phyloP scores from a whole-genome alignment of 1,284 basidiomycete species.

The Xerocomus minutiporus region DNA sequence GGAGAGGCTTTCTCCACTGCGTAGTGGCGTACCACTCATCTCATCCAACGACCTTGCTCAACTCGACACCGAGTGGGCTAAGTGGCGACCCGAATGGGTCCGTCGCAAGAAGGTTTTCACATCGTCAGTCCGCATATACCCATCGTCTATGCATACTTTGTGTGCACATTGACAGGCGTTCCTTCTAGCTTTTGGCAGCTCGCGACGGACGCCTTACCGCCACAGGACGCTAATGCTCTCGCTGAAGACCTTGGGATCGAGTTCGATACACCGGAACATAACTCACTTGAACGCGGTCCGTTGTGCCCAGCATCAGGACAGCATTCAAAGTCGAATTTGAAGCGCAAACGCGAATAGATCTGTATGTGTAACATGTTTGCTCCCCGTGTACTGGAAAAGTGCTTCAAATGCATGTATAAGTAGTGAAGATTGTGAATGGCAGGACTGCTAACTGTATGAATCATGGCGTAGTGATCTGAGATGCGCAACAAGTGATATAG shows the following conservation, averaged over 20 bases:
- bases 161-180: constrained; percentile 4
- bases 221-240: constrained; percentile 57
- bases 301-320: constrained; percentile 15
- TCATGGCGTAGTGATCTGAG: not conserved
- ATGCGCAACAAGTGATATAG: not conserved
- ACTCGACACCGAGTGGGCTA: constrained; percentile 62
- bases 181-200: constrained; percentile 63
- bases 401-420: not conserved
- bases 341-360: constrained; percentile 29
- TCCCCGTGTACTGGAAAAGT: not conserved
- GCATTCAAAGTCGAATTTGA: constrained; percentile 20
- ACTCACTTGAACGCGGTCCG: constrained; percentile 35
- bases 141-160: not conserved
- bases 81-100: constrained; percentile 71
- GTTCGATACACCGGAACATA: constrained; percentile 63
- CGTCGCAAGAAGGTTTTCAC: constrained; percentile 63
- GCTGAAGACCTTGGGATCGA: constrained; percentile 75
- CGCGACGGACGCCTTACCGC: constrained; percentile 60
- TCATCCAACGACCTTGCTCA: constrained; percentile 60
- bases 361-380: not conserved
- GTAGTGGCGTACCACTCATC: constrained; percentile 59
- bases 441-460: not conserved
- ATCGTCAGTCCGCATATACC: constrained; percentile 40
- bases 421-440: not conserved
- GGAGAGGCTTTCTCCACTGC: constrained; percentile 58